Conservation (phyloP, 1,284 basidiomycete genomes). For the Ustilago lituana region DNA sequence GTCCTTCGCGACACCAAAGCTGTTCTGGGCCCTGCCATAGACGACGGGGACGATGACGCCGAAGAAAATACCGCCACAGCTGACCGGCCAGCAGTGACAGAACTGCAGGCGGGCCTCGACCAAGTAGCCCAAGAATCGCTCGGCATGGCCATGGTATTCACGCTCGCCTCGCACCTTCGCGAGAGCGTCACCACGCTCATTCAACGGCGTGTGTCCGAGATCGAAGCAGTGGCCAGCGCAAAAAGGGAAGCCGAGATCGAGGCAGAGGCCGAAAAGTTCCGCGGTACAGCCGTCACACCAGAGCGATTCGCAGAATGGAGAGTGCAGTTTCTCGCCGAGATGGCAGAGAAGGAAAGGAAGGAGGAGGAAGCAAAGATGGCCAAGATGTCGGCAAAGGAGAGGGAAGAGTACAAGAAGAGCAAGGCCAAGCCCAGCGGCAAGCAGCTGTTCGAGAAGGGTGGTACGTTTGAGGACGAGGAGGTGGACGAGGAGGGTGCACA, state of each 20-base stretch:
- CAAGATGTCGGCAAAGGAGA: constrained; percentile 79
- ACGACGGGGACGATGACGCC: constrained; percentile 15
- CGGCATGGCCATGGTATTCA: constrained; percentile 98
- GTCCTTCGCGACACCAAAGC: constrained; percentile 70
- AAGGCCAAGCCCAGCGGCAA: constrained; percentile 76
- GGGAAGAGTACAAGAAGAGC: constrained; percentile 83
- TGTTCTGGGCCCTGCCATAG: constrained; percentile 33
- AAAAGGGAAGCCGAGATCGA: constrained; percentile 77
- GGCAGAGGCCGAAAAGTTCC: constrained; percentile 87
- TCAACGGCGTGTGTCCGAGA: constrained; percentile 72
- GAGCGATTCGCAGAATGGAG: constrained; percentile 86
- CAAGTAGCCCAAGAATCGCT: constrained; percentile 83
- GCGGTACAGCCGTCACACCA: constrained; percentile 86
- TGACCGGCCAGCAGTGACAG: constrained; percentile 21
- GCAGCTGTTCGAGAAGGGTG: constrained; percentile 57
- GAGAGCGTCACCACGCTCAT: constrained; percentile 75
- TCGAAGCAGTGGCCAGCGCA: constrained; percentile 72
- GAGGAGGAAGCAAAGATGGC: constrained; percentile 86
- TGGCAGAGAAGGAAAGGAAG: constrained; percentile 71
- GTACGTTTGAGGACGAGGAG: constrained; percentile 48
- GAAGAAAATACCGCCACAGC: neutral
- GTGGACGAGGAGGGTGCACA: constrained; percentile 52
- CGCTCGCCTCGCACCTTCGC: constrained; percentile 84
- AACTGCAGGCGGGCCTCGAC: constrained; percentile 71
- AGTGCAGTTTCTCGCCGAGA: constrained; percentile 73